These are phyloP conservation scores for Neophaeococcomyces mojaviensis DNA, from an alignment of 2,329 filamentous ascomycete genomes.

Conservation along the genomic window DNA sequence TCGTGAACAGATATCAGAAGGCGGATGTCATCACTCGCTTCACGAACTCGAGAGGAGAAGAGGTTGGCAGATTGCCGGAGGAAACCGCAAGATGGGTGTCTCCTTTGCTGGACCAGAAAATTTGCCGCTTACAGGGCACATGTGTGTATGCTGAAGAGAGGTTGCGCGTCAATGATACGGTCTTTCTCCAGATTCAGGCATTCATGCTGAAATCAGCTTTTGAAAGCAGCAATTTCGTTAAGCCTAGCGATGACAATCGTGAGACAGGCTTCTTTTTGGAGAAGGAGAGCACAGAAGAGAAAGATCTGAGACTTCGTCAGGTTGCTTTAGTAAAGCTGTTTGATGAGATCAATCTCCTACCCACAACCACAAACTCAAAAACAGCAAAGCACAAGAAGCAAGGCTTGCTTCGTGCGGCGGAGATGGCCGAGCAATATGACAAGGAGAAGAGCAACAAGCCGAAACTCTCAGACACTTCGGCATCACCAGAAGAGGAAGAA, in stretches of 20 bases:
- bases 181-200: slow-evolving; percentile 82
- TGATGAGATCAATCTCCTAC: slow-evolving; percentile 76
- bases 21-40: slow-evolving; percentile 88
- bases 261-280: slow-evolving; percentile 71
- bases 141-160: slow-evolving; percentile 85
- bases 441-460: slow-evolving; percentile 45
- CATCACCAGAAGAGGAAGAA: slow-evolving; percentile 60
- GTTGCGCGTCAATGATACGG: slow-evolving; percentile 80
- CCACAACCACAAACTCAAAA: slow-evolving; percentile 64
- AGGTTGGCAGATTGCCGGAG: slow-evolving; percentile 79
- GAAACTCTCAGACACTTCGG: slow-evolving; percentile 44
- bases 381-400: slow-evolving; percentile 75
- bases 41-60: slow-evolving; percentile 67
- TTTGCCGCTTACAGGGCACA: slow-evolving; percentile 78
- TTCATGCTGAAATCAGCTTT: slow-evolving; percentile 71
- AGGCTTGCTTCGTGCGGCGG: slow-evolving; percentile 76
- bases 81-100: slow-evolving; percentile 90
- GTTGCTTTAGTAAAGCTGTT: slow-evolving; percentile 83
- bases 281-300: slow-evolving; percentile 78
- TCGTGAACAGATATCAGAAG: slow-evolving; percentile 49
- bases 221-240: slow-evolving; percentile 52
- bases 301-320: slow-evolving; percentile 72
- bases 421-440: slow-evolving; percentile 68
- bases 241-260: slow-evolving; percentile 61
- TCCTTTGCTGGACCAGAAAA: slow-evolving; percentile 77